Conservation (phyloP, 148 eudicot genomes). For the Simmondsia chinensis region DNA sequence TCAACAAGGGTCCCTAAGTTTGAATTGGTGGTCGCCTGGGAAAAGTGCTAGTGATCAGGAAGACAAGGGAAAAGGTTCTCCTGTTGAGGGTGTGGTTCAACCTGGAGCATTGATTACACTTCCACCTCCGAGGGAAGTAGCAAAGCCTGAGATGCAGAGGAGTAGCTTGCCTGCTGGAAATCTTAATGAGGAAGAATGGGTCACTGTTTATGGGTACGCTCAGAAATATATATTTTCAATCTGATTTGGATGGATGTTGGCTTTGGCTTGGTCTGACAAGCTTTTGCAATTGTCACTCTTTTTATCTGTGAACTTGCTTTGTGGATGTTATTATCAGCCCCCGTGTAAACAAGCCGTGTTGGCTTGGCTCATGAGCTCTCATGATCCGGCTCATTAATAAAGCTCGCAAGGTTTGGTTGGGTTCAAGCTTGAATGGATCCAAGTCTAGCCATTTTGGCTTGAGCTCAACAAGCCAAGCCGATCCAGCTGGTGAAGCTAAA, state of each 20-base stretch:
- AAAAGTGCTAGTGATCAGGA: conserved; percentile 57
- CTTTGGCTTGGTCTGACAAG: neutral
- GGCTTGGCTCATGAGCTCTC: too few species aligned
- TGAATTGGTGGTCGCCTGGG: conserved; percentile 74
- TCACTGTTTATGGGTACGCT: conserved; percentile 87
- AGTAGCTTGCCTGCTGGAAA: conserved; percentile 48
- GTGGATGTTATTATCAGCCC: neutral
- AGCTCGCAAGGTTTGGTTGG: too few species aligned
- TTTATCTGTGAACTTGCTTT: neutral
- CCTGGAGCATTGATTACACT: conserved; percentile 72
- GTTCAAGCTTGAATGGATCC: too few species aligned
- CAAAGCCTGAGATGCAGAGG: conserved; percentile 73
- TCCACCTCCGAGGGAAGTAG: conserved; percentile 91
- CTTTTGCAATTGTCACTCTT: neutral
- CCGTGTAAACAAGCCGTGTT: too few species aligned
- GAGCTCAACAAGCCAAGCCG: too few species aligned
- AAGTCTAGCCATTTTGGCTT: too few species aligned
- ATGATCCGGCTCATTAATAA: too few species aligned
- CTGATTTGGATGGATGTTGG: neutral
- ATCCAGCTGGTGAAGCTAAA: too few species aligned
- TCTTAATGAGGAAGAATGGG: conserved; percentile 93
- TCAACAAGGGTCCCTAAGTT: conserved; percentile 48
- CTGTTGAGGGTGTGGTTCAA: conserved; percentile 87
- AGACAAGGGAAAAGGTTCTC: conserved; percentile 83
- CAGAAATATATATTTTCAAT: neutral